Evolutionary conservation across 2,329 filamentous ascomycete species (phyloP), one percentile per base, ranked within the genome.

Genomic region (Botrytis cinerea): DNA sequence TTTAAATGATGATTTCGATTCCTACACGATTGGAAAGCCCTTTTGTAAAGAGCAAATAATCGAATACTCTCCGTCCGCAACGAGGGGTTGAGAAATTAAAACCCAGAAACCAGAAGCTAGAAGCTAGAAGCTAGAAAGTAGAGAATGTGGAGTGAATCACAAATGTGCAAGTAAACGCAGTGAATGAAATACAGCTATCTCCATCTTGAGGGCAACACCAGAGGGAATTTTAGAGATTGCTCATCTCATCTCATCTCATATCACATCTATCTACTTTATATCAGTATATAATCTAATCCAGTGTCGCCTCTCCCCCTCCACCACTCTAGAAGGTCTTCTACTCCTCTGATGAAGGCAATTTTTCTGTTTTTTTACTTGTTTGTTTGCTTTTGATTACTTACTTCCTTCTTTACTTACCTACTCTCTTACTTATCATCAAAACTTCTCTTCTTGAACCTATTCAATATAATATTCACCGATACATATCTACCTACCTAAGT

Each of bases 381-480:
- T 35, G 35, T 7, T 35, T 35, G 6, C 32, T 32, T 32, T 32
- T 3, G 32, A 32, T 32, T 32, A 32, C 32, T 32, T 32, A 2
- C 32, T 32, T 32, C 32, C 3, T 32, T 32, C 32, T 32, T 35
- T 5, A 3, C 38, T 38, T 38, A 38, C 8, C 1, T 38, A 38
- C 38, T 38, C 9, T 1, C 35, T 38, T 38, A 38, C 7, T 38
- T 38, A 38, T 9, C 14, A n/a, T 51, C 48, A 6, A 51, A 51
- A 51, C 10, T 43, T 43, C 14, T 4, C 9, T 12, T 1, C 46
- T n/a, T 25, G 4, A 4, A 25, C 3, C 0, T 25, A 25, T 14
- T 25, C 1, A 14, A 1, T 14, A 51, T n/a, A n/a, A 1, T 14
- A 51, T n/a, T 25, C 22, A 4, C 22, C 0, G 22, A n/a, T 4